Conservation (phyloP, 1,284 basidiomycete species). For the Trametes hirsuta region DNA sequence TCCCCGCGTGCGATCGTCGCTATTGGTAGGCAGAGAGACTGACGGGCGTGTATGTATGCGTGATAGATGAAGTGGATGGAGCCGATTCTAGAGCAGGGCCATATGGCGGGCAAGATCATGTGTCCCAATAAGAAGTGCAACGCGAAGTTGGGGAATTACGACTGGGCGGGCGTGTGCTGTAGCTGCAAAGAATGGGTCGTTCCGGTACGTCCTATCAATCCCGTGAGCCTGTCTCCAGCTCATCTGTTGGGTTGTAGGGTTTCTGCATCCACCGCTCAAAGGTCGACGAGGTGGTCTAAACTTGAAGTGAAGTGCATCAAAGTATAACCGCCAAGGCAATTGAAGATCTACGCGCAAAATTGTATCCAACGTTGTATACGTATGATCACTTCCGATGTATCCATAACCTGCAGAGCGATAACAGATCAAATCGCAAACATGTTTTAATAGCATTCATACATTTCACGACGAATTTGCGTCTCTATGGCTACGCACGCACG, state of each 20-base stretch:
- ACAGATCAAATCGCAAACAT: no score
- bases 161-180: conserved; percentile 96
- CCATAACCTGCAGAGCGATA: no score
- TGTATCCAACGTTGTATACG: not conserved
- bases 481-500: no score
- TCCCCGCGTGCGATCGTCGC: not conserved
- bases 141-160: conserved; percentile 92
- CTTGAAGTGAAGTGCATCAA: not conserved
- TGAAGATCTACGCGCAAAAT: not conserved
- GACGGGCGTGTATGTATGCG: not conserved
- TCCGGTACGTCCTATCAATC: conserved; percentile 58
- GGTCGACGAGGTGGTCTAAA: conserved; percentile 79
- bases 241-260: conserved; percentile 50
- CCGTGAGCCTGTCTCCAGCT: not conserved
- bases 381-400: no score
- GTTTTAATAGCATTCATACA: no score
- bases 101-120: conserved; percentile 83
- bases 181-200: conserved; percentile 91
- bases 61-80: conserved; percentile 95
- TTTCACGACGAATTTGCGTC: no score
- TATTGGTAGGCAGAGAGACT: not conserved
- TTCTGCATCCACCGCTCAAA: conserved; percentile 91
- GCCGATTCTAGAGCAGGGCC: conserved; percentile 70
- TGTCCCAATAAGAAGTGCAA: conserved; percentile 92
- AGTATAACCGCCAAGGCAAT: no score